Base-by-base conservation (phyloP, 371 early-diverging fungal species). In the Syncephalastrum monosporum region DNA sequence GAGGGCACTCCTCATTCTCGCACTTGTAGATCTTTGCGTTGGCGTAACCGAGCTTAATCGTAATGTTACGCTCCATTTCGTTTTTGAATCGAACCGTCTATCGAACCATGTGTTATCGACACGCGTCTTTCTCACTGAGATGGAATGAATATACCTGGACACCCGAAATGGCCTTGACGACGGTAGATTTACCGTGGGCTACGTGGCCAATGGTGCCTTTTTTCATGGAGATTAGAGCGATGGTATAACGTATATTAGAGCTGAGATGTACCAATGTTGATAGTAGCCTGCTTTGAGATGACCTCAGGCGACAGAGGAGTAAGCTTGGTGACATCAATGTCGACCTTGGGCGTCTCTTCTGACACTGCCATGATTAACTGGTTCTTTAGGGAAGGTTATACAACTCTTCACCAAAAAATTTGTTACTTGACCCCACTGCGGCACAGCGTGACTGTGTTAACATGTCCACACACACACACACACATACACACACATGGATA, bases 41-140 rank as follows among this genome's bases (percentile, higher is more conserved):
- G 57, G 99, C 99, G 74, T 99, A 99, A 65, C 99, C 99, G 50
- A 99, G 83, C 83, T 99, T 99, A 76, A 99, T 99, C 23, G 99
- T 99, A 85, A 99, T 99, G 82, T 99, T 99, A 71, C 99, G 89
- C 85, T 99, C 99, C 64, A 99, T 84, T 74, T 99, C 99, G 72
- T 94, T 97, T 83, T 98, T 97, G 86, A 99, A 99, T 59, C 99
- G 90, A 53, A 99, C 97, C 46, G 99, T 99, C 89, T 85, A 71
- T 7, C 8, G 27, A 19, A 33, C 14, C 57, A 7, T 42, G 41
- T 42, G 14, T 50, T 49, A 41, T 25, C 25, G 8, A 12, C 49
- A 13, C 24, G 27, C 17, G 29, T 12, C 45, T 47, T 42, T 42
- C 23, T 19, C 27, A 15, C 38, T 43, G 15, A n/a, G 14, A 47